Conservation (phyloP, 1,284 basidiomycete species). For the Puccinia hordei region DNA sequence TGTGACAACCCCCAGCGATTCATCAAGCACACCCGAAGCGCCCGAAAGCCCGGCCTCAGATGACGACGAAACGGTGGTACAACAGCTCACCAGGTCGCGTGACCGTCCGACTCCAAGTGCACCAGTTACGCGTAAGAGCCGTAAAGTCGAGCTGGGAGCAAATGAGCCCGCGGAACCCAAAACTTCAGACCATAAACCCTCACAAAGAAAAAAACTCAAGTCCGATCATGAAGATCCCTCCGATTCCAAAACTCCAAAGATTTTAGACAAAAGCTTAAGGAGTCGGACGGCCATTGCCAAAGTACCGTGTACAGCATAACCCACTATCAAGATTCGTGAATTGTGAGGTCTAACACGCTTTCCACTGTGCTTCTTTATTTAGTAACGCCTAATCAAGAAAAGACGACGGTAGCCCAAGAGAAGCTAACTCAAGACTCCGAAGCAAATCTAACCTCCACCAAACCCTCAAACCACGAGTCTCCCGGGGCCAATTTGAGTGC, state of each 20-base stretch:
- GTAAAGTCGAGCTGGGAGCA: neutral
- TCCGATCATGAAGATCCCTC: neutral
- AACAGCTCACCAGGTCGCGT: slow-evolving; percentile 13
- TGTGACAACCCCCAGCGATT: neutral
- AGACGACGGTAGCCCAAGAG: neutral
- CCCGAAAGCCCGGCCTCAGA: slow-evolving; percentile 19
- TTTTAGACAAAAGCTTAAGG: slow-evolving; percentile 16
- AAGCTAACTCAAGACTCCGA: neutral
- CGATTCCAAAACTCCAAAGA: neutral
- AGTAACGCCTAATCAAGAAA: neutral
- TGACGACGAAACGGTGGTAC: slow-evolving; percentile 24
- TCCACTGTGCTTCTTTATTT: neutral
- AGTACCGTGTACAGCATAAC: neutral
- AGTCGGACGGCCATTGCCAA: slow-evolving; percentile 4
- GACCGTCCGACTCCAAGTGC: neutral
- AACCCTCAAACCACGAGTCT: neutral
- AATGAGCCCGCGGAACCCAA: neutral
- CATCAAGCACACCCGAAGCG: neutral
- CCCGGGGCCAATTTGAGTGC: neutral
- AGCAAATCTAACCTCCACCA: neutral
- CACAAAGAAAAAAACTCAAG: neutral
- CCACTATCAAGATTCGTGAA: neutral
- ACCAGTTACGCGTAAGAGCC: neutral
- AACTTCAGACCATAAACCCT: neutral
- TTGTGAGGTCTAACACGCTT: neutral